These are phyloP conservation scores for Talaromyces nanjingensis DNA, from an alignment of 495 filamentous ascomycete species.

Conservation along the genomic window DNA sequence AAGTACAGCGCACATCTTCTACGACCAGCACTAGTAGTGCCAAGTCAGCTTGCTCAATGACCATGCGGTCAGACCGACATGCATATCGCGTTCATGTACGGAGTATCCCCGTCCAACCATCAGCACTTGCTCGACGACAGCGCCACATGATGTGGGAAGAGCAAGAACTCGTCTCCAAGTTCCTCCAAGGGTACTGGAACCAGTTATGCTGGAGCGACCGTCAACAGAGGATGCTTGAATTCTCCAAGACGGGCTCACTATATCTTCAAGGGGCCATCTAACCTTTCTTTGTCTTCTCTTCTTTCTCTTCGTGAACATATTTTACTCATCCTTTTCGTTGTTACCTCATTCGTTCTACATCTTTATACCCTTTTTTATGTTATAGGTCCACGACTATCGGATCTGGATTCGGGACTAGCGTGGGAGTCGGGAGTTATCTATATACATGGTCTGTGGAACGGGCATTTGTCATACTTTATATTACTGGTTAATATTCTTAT, in stretches of 20 bases:
- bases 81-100: slow-evolving; percentile 12
- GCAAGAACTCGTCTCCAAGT: slow-evolving; percentile 17
- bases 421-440: background rate
- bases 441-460: background rate
- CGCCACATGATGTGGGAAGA: slow-evolving; percentile 21
- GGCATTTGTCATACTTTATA: background rate
- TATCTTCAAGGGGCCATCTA: slow-evolving; percentile 9
- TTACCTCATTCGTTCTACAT: background rate
- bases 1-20: slow-evolving; percentile 17
- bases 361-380: background rate
- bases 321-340: background rate
- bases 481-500: background rate
- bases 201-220: slow-evolving; percentile 18
- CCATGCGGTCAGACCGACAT: slow-evolving; percentile 14
- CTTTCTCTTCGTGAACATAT: slow-evolving; percentile 7
- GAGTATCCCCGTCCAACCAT: slow-evolving; percentile 14
- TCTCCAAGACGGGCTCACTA: slow-evolving; percentile 10
- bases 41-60: slow-evolving; percentile 15
- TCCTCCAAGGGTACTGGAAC: slow-evolving; percentile 15
- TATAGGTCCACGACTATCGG: background rate
- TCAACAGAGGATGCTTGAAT: slow-evolving; percentile 20
- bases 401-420: background rate
- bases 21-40: slow-evolving; percentile 7
- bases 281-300: background rate
- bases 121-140: slow-evolving; percentile 16